Evolutionary conservation across 345 rosid genomes (phyloP).

Genomic region (Eucalyptus urophylla): DNA sequence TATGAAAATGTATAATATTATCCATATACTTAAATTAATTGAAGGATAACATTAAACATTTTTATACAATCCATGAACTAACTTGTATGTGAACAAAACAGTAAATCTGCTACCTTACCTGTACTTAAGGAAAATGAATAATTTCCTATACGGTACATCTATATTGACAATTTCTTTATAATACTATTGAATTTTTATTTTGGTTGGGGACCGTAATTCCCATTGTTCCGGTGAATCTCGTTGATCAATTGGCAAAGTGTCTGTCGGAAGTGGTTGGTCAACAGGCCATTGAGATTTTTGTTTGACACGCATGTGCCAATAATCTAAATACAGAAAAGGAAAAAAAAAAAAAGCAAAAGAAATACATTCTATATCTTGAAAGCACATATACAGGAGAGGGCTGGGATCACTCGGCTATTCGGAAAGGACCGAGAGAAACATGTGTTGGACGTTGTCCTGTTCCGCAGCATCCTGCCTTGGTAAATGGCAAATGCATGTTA

Average conservation of each 20-base stretch:
- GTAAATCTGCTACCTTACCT: neutral
- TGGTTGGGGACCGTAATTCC: neutral
- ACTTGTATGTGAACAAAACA: too few species aligned
- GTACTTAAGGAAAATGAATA: neutral
- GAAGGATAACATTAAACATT: too few species aligned
- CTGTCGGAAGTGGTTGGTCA: neutral
- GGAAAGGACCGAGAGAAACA: too few species aligned
- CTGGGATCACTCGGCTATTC: too few species aligned
- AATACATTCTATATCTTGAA: neutral
- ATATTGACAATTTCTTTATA: neutral
- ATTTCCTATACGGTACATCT: neutral
- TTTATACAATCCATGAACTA: too few species aligned
- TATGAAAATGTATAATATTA: too few species aligned
- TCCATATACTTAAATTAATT: too few species aligned
- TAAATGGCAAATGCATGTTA: too few species aligned
- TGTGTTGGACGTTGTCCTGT: too few species aligned
- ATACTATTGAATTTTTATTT: neutral
- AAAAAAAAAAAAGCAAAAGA: neutral
- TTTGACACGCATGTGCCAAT: neutral
- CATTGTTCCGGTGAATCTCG: neutral
- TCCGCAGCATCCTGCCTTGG: too few species aligned
- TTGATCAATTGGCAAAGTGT: neutral
- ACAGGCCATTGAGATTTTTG: neutral
- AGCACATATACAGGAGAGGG: neutral
- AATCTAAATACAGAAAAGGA: neutral